Percentiles rank a stretch among this genome's conserved stretches.
Conservation (phyloP, 2,329 filamentous ascomycete species). For the Onygena corvina region DNA sequence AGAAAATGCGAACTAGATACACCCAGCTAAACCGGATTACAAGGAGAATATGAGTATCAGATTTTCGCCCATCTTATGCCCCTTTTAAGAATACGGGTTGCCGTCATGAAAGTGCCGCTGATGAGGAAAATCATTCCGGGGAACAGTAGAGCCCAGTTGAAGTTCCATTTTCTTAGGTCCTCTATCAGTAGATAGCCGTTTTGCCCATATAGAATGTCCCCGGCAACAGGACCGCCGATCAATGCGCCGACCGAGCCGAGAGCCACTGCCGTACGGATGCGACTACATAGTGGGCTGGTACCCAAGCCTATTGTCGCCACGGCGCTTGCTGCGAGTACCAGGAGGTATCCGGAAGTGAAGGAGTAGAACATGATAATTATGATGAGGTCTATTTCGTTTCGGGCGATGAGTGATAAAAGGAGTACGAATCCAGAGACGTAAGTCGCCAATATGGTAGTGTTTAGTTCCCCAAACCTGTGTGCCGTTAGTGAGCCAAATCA, state of each 20-base stretch:
- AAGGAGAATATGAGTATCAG: no score
- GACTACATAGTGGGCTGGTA: background rate
- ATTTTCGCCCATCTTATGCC: background rate
- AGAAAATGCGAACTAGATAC: no score
- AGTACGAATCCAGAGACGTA: background rate
- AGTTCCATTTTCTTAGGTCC: background rate
- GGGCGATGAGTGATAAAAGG: background rate
- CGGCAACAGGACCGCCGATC: constrained; percentile 55
- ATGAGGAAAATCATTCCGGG: background rate
- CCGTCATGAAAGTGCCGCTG: background rate
- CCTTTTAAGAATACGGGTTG: background rate
- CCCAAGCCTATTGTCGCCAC: background rate
- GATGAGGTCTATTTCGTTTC: background rate
- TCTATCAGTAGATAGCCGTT: constrained; percentile 30
- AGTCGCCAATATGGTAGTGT: background rate
- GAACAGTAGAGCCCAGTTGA: background rate
- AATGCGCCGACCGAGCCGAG: constrained; percentile 45
- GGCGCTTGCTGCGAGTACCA: background rate
- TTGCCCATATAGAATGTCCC: constrained; percentile 41
- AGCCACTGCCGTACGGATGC: background rate
- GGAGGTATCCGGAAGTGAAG: background rate
- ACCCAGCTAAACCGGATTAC: no score
- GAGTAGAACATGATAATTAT: background rate
- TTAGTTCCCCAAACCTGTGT: background rate
- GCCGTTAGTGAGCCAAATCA: background rate